Evolutionary conservation across 306 rosid genomes (phyloP).

Genomic region (Malus orientalis): DNA sequence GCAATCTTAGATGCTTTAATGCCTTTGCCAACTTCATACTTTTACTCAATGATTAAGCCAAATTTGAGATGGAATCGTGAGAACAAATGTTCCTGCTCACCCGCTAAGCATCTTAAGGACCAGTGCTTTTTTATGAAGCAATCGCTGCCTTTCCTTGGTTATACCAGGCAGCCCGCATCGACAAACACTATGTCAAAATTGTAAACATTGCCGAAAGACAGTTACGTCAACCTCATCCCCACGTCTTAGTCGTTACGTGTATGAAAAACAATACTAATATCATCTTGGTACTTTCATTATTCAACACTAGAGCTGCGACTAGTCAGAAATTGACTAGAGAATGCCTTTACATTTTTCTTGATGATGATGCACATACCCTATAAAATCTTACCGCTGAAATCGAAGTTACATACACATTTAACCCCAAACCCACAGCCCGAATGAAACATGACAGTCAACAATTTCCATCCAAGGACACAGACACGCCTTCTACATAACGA

Average conservation of each 20-base stretch:
- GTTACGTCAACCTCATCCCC: neutral
- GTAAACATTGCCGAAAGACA: neutral
- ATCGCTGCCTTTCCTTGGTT: neutral
- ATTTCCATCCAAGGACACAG: neutral
- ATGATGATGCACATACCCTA: slow-evolving; percentile 22
- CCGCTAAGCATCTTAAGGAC: neutral
- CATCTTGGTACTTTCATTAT: neutral
- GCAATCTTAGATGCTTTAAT: neutral
- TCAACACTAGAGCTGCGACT: slow-evolving; percentile 8
- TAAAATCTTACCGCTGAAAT: slow-evolving; percentile 12
- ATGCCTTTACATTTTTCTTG: slow-evolving; percentile 18
- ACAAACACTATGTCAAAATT: neutral
- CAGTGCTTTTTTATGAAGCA: neutral
- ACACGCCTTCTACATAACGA: slow-evolving; percentile 8
- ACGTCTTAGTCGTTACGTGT: neutral
- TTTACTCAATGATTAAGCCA: neutral
- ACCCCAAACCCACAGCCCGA: neutral
- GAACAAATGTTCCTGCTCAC: neutral
- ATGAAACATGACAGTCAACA: neutral
- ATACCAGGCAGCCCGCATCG: neutral
- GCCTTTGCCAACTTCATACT: neutral
- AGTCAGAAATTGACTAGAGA: slow-evolving; percentile 1
- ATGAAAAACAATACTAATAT: neutral
- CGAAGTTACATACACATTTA: slow-evolving; percentile 2
- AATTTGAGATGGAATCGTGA: neutral